These are phyloP conservation scores for Aspergillus quadrilineatus DNA, from an alignment of 2,329 filamentous ascomycete genomes.

Conservation along the genomic window DNA sequence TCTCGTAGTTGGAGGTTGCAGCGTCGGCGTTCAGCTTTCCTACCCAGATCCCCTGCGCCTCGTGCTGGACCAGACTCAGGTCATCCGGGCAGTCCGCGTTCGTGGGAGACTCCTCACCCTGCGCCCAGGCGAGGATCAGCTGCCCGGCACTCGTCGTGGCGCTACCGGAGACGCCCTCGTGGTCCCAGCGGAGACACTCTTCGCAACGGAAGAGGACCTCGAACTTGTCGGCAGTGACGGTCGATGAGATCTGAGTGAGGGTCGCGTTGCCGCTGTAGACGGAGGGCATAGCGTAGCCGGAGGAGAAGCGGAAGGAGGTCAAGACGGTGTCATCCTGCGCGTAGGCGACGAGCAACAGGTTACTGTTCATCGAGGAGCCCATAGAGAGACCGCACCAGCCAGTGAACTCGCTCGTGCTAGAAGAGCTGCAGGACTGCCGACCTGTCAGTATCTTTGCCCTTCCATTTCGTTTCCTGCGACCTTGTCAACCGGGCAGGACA, in stretches of 20 bases:
- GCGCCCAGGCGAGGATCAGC: slow-evolving; percentile 58
- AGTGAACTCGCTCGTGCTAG: slow-evolving; percentile 45
- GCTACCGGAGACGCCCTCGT: slow-evolving; percentile 47
- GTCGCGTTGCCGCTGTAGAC: slow-evolving; percentile 63
- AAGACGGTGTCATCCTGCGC: slow-evolving; percentile 54
- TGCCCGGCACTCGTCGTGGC: slow-evolving; percentile 47
- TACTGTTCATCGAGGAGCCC: slow-evolving; percentile 58
- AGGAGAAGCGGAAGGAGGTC: slow-evolving; percentile 59
- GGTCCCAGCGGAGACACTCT: slow-evolving; percentile 56
- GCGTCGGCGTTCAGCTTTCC: slow-evolving; percentile 45
- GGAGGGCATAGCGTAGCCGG: slow-evolving; percentile 59
- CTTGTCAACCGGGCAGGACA: neutral
- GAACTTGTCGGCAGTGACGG: slow-evolving; percentile 59
- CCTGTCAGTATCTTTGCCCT: neutral
- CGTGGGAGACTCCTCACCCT: slow-evolving; percentile 43
- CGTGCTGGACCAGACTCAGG: slow-evolving; percentile 56
- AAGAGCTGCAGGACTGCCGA: slow-evolving; percentile 45
- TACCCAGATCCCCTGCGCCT: slow-evolving; percentile 55
- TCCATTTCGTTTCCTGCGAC: neutral
- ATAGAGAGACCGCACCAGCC: slow-evolving; percentile 62
- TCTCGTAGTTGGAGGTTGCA: slow-evolving; percentile 39
- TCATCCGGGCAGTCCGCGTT: slow-evolving; percentile 48
- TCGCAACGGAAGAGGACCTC: slow-evolving; percentile 66
- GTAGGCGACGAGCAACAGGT: slow-evolving; percentile 60
- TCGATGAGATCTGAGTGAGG: slow-evolving; percentile 60